phyloP scores from a whole-genome alignment of 1,139 yeast species.

The Yamadazyma triangularis region DNA sequence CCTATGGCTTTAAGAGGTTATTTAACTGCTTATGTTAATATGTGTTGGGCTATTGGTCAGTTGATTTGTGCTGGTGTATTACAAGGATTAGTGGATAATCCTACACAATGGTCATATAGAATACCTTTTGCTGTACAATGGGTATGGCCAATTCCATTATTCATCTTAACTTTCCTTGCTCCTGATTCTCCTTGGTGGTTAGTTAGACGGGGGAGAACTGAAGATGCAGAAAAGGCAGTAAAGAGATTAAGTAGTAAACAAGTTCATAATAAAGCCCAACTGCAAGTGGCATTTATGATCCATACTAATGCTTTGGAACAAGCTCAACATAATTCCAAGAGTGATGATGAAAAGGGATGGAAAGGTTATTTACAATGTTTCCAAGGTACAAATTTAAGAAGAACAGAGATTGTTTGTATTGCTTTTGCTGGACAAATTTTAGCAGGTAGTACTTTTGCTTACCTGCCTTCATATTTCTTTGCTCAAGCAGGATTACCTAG shows the following conservation, averaged over 20 bases:
- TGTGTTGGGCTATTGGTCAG: conserved; percentile 30
- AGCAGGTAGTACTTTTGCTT: conserved; percentile 18
- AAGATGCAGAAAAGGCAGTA: conserved; percentile 18
- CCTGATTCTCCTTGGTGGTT: conserved; percentile 27
- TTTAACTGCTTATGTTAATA: conserved; percentile 22
- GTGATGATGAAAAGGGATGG: conserved; percentile 14
- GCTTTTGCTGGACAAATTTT: conserved; percentile 20
- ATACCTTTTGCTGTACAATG: conserved; percentile 26
- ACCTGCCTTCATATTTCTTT: conserved; percentile 18
- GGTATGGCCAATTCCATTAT: conserved; percentile 22
- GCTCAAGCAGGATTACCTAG: conserved; percentile 17
- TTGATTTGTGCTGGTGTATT: conserved; percentile 25
- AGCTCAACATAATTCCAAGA: conserved; percentile 14
- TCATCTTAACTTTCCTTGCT: conserved; percentile 18
- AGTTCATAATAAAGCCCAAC: conserved; percentile 15
- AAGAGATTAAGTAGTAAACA: conserved; percentile 15
- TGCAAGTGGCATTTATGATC: conserved; percentile 19
- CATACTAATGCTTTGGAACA: conserved; percentile 22
- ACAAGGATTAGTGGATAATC: conserved; percentile 16
- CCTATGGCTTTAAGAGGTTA: conserved; percentile 21
- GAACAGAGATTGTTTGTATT: conserved; percentile 23
- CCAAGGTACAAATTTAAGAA: conserved; percentile 19
- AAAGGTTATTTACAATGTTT: conserved; percentile 21
- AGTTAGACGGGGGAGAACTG: conserved; percentile 18
- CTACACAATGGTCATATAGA: conserved; percentile 19